phyloP scores from a whole-genome alignment of 306 rosid species.

The Cicer yamashitae region DNA sequence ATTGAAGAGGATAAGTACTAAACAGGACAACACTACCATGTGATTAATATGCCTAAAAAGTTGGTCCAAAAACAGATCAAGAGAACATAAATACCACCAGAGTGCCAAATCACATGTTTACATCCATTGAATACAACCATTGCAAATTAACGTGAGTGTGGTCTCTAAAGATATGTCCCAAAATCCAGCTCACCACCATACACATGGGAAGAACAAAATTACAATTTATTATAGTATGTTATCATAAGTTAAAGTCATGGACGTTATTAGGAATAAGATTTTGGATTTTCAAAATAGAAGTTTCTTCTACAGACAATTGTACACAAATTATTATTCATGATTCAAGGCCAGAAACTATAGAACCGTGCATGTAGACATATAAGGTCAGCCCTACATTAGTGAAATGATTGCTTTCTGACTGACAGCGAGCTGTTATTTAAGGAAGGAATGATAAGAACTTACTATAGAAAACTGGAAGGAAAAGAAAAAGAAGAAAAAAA shows the following conservation, averaged over 20 bases:
- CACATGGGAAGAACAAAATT: conserved; percentile 21
- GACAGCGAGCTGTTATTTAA: conserved; percentile 14
- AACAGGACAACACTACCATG: neutral
- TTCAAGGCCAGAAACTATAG: conserved; percentile 36
- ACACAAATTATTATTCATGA: conserved; percentile 2
- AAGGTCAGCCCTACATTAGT: conserved; percentile 1
- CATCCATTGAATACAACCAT: conserved; percentile 23
- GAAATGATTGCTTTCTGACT: conserved; percentile 12
- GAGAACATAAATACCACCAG: conserved; percentile 34
- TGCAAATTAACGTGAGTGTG: conserved; percentile 24
- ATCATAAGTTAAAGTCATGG: conserved; percentile 12
- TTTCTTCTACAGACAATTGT: conserved; percentile 16
- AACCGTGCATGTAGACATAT: conserved; percentile 11
- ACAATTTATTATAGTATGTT: neutral
- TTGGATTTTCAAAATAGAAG: conserved; percentile 12
- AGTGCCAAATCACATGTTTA: conserved; percentile 21
- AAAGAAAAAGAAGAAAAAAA: neutral
- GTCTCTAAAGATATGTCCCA: conserved; percentile 21
- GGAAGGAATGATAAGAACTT: conserved; percentile 35
- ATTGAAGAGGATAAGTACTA: conserved; percentile 21
- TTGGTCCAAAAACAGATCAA: conserved; percentile 25
- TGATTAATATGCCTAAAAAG: conserved; percentile 22
- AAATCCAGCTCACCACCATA: conserved; percentile 35
- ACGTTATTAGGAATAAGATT: conserved; percentile 23
- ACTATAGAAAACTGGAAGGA: neutral